A percentile compares a stretch with the other conserved stretches of the same genome.
Conservation (phyloP, 129 eudicot species). For the Calendula officinalis region DNA sequence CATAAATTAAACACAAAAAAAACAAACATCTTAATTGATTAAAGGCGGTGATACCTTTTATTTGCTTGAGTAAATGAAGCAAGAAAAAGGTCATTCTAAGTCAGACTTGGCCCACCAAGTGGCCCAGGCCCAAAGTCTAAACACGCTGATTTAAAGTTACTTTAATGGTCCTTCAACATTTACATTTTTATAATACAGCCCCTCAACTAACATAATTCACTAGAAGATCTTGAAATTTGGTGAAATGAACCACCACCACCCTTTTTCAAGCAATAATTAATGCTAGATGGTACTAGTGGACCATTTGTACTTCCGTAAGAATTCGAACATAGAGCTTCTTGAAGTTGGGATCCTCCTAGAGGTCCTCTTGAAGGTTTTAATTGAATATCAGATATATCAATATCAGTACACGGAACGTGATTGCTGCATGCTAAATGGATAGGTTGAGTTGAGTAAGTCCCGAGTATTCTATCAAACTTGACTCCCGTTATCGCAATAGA, state of each 20-base stretch:
- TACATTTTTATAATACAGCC: constrained; percentile 8
- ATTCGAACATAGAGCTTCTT: constrained; percentile 56
- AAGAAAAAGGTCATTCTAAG: background rate
- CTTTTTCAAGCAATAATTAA: constrained; percentile 59
- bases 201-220: constrained; percentile 34
- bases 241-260: constrained; percentile 37
- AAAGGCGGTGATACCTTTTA: background rate
- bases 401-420: constrained; percentile 44
- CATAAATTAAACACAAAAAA: background rate
- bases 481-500: constrained; percentile 67
- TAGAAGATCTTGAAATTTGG: constrained; percentile 41
- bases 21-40: background rate
- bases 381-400: constrained; percentile 47
- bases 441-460: constrained; percentile 64
- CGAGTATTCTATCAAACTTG: constrained; percentile 44
- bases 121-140: constrained; percentile 37
- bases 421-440: constrained; percentile 73
- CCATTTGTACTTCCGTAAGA: constrained; percentile 66
- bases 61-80: background rate
- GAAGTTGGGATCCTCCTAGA: constrained; percentile 38
- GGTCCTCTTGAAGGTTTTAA: constrained; percentile 41
- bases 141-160: constrained; percentile 1
- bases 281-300: constrained; percentile 54
- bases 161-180: constrained; percentile 27
- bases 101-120: constrained; percentile 29